These are phyloP conservation scores for Croton laevigatus DNA, from an alignment of 441 rosid species.

Conservation along the genomic window DNA sequence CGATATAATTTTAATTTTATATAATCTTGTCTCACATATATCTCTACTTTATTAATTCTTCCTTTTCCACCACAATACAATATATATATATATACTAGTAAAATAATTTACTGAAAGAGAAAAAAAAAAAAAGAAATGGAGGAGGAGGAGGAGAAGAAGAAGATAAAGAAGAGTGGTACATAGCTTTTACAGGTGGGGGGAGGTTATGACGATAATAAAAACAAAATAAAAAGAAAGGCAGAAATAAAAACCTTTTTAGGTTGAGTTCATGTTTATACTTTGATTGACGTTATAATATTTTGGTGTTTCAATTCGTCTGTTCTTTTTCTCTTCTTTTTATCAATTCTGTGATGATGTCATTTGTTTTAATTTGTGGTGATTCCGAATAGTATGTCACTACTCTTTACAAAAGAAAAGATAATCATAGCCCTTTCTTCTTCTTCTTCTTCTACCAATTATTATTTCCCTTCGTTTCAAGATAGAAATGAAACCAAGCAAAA, in stretches of 20 bases:
- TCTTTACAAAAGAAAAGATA: too few species aligned
- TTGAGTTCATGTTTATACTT: conserved; percentile 3
- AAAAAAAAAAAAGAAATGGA: conserved; percentile 1
- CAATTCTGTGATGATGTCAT: neutral
- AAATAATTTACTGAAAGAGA: neutral
- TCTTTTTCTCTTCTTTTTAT: neutral
- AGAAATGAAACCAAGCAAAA: too few species aligned
- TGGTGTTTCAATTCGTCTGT: neutral
- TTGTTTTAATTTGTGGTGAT: too few species aligned
- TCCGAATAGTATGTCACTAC: too few species aligned
- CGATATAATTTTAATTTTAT: conserved; percentile 14
- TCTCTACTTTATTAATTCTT: too few species aligned
- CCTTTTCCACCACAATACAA: too few species aligned
- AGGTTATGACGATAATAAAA: neutral
- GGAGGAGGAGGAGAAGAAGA: conserved; percentile 4
- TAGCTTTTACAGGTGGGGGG: conserved; percentile 22
- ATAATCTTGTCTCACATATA: neutral
- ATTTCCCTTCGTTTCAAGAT: too few species aligned
- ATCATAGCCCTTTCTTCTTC: too few species aligned
- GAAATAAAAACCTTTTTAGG: neutral
- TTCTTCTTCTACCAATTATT: too few species aligned
- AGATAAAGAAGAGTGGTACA: neutral
- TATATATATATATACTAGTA: too few species aligned
- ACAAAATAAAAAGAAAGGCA: conserved; percentile 19
- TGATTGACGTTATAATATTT: conserved; percentile 17